Evolutionary conservation across 441 rosid species (phyloP).

Genomic region (Bocquillonia castaneifolia): DNA sequence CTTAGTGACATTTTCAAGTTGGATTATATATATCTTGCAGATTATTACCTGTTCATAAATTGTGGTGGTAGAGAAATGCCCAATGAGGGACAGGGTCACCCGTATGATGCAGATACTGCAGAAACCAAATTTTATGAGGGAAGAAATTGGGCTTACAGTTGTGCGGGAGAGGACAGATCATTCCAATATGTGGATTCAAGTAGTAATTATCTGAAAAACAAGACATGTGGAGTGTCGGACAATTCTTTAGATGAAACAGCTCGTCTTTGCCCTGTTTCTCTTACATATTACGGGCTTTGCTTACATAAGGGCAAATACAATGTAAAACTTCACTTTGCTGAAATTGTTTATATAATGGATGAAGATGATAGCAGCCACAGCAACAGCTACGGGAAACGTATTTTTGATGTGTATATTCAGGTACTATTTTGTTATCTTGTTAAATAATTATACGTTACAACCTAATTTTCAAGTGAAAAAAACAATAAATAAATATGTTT

Average conservation of each 20-base stretch:
- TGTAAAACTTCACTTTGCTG: conserved; percentile 32
- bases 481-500: too few species aligned
- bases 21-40: too few species aligned
- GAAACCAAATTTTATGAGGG: neutral
- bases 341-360: neutral
- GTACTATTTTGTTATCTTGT: neutral
- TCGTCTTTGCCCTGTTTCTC: conserved; percentile 19
- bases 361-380: conserved; percentile 14
- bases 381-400: conserved; percentile 16
- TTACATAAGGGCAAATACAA: conserved; percentile 25
- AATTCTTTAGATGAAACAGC: neutral
- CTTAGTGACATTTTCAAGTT: too few species aligned
- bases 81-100: neutral
- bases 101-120: neutral
- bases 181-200: neutral
- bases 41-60: conserved; percentile 10
- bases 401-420: conserved; percentile 31
- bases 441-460: neutral
- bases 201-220: neutral
- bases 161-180: neutral
- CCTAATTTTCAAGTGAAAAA: too few species aligned
- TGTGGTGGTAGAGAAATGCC: neutral
- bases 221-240: conserved; percentile 19
- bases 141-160: conserved; percentile 11
- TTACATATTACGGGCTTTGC: conserved; percentile 33